A percentile compares a stretch with the other conserved stretches of the same genome.
phyloP scores from a whole-genome alignment of 352 stramenopile genomes.

The Phytopythium aichiense region DNA sequence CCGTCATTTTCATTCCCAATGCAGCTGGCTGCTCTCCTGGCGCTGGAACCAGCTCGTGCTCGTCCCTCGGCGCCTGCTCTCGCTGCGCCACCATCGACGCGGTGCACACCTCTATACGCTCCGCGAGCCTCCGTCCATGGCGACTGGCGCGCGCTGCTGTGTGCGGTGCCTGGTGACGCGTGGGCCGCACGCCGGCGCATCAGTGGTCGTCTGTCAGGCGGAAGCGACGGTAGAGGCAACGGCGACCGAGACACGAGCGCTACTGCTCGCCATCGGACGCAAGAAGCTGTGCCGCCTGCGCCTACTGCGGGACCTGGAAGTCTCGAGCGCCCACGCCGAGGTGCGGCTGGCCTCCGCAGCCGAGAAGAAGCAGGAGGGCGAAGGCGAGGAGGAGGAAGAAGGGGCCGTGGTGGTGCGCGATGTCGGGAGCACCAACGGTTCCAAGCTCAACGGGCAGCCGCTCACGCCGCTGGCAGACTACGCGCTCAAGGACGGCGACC shows the following conservation, averaged over 20 bases:
- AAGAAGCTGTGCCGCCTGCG: conserved; percentile 47
- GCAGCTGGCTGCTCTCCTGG: conserved; percentile 51
- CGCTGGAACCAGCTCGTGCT: conserved; percentile 67
- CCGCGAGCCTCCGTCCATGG: background rate
- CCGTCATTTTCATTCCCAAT: background rate
- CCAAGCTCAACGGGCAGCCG: conserved; percentile 41
- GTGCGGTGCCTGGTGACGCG: conserved; percentile 24
- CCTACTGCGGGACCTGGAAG: conserved; percentile 47
- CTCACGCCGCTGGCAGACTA: conserved; percentile 19
- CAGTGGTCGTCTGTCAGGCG: conserved; percentile 5
- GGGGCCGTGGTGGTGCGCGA: conserved; percentile 20
- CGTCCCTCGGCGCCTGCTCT: conserved; percentile 31
- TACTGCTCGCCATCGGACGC: conserved; percentile 35
- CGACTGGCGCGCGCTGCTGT: conserved; percentile 19
- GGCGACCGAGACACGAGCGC: too few relatives aligned
- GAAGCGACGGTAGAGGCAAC: background rate
- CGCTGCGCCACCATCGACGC: conserved; percentile 4
- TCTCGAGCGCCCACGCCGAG: conserved; percentile 53
- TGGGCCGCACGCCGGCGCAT: conserved; percentile 16
- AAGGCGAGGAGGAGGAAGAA: background rate
- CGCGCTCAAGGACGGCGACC: conserved; percentile 28
- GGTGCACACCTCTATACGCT: too few relatives aligned
- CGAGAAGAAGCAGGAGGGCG: background rate
- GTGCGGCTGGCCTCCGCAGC: conserved; percentile 12
- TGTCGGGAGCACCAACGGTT: conserved; percentile 55